A percentile compares a stretch with the other conserved stretches of the same genome.
These are phyloP conservation scores for Gomphus bonarii DNA, from an alignment of 1,284 basidiomycete genomes.

Conservation along the genomic window DNA sequence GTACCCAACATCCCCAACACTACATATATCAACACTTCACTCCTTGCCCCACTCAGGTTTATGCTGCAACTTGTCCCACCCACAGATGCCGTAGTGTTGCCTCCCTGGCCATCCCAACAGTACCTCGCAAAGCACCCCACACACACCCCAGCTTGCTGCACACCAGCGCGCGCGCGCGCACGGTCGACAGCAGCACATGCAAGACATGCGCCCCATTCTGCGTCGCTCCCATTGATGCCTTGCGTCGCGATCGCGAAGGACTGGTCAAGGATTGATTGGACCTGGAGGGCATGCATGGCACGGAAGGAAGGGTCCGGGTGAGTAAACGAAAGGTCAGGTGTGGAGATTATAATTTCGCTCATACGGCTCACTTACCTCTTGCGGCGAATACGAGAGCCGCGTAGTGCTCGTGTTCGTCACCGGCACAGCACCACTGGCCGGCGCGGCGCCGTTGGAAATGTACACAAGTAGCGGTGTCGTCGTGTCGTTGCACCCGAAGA, in stretches of 20 bases:
- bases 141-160: conserved; percentile 28
- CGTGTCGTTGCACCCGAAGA: conserved; percentile 30
- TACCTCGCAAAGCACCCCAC: conserved; percentile 29
- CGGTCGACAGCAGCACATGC: conserved; percentile 36
- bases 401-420: conserved; percentile 32
- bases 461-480: conserved; percentile 29
- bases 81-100: background rate
- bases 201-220: conserved; percentile 33
- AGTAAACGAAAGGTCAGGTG: no score
- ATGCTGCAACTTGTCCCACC: background rate
- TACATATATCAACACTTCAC: background rate
- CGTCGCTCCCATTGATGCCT: conserved; percentile 17
- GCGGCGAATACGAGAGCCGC: conserved; percentile 23
- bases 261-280: conserved; percentile 33
- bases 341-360: no score
- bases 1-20: no score
- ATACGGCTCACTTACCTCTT: no score
- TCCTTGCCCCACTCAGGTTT: background rate
- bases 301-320: no score
- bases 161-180: conserved; percentile 21
- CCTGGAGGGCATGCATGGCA: no score
- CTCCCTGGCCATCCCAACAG: conserved; percentile 24
- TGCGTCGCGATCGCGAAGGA: conserved; percentile 30
- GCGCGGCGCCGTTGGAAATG: conserved; percentile 33
- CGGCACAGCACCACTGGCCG: conserved; percentile 26